Evolutionary conservation across 2,329 filamentous ascomycete species (phyloP), one percentile per base, ranked within the genome.

Genomic region (Xylariales sp.): DNA sequence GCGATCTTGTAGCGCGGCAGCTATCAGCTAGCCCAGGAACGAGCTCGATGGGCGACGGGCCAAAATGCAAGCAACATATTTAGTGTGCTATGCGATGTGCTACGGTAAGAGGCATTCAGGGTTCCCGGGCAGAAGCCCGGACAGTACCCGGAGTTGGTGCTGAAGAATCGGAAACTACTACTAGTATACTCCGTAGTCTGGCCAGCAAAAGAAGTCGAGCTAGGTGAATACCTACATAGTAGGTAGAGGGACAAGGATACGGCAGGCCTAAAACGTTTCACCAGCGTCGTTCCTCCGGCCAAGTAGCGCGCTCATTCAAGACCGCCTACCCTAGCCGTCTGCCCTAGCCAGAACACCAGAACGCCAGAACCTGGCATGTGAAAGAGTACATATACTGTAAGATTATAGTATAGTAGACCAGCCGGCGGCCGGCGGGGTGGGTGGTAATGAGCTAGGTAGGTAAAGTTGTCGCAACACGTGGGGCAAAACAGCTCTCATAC

Each of bases 91-190:
- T 23, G 23, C 23, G 23, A 23, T 23, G 23, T 23, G 23, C 23
- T 23, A 23, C 23, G 36, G 32, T 36, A 61, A 52, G 18, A 52
- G 43, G 48, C 23, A 54, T 36, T 28, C 46, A 64, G 32, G 23
- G 63, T 57, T 53, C 61, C 56, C 32, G 23, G 23, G 23, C 23
- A 23, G 23, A 23, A 23, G 23, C 23, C 23, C 23, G 23, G 23
- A 58, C 5, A 34, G 32, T 34, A 5, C 5, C 32, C 32, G 49
- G 57, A 64, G 45, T 36, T 54, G 62, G 53, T 46, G 59, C 36
- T 61, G 53, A 53, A 58, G 30, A 65, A 46, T 48, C 39, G 46
- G 52, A 43, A 62, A 65, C 53, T 54, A 68, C 23, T 23, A 23
- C 23, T 23, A 23, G 23, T 23, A 23, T 23, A n/a, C n/a, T n/a